phyloP scores from a whole-genome alignment of 805 yeast species.

The Torulaspora delbrueckii region DNA sequence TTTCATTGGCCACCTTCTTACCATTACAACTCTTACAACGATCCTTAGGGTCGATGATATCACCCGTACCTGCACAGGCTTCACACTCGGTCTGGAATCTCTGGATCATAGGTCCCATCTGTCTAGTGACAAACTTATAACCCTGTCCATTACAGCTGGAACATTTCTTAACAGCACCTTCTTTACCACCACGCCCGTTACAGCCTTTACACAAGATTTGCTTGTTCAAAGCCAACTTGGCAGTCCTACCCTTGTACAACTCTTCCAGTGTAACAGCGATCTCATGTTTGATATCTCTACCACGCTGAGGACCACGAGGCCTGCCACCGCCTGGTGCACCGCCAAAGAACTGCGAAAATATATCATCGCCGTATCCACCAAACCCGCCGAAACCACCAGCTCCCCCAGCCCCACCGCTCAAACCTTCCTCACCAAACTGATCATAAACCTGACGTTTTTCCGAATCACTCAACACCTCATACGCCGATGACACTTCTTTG shows the following conservation, averaged over 20 bases:
- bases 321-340: conserved; percentile 60
- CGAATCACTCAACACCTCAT: conserved; percentile 81
- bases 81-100: conserved; percentile 95
- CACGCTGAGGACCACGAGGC: conserved; percentile 79
- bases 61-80: conserved; percentile 88
- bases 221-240: conserved; percentile 90
- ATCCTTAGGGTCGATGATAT: conserved; percentile 78
- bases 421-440: conserved; percentile 88
- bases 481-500: conserved; percentile 82
- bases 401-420: conserved; percentile 70
- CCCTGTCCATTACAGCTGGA: conserved; percentile 86
- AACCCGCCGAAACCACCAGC: conserved; percentile 60
- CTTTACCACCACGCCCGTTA: conserved; percentile 95
- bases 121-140: conserved; percentile 85
- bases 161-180: conserved; percentile 85
- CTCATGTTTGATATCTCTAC: conserved; percentile 87
- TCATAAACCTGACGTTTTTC: conserved; percentile 89
- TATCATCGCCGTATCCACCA: conserved; percentile 31
- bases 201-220: conserved; percentile 84
- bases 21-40: conserved; percentile 85
- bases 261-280: conserved; percentile 86
- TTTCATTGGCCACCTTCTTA: conserved; percentile 78
- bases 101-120: conserved; percentile 99
- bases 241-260: conserved; percentile 86
- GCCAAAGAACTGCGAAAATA: conserved; percentile 73